Evolutionary conservation across 2,329 filamentous ascomycete species (phyloP), one percentile per base, ranked within the genome.

Genomic region (Alternaria novae-zelandiae): DNA sequence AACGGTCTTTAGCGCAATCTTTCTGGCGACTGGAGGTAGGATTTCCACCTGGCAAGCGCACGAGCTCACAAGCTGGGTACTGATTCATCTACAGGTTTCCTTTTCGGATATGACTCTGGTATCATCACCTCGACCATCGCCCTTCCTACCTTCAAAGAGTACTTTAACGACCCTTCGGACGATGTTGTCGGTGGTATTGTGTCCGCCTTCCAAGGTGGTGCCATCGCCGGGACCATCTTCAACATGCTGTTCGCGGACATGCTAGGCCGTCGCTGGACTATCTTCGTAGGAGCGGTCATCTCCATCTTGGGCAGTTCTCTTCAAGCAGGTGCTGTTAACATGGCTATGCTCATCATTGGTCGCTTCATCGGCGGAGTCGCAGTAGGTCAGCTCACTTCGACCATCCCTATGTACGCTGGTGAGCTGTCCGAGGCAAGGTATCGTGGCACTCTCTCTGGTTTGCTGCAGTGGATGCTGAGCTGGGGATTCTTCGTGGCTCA

Each of bases 401-500:
- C 46, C 15, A 49, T 49, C 23, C 46, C 46, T 11, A 63, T 71
- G 61, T 72, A 71, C 44, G 66, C 66, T 15, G 66, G 60, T 51
- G 78, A 81, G 65, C 73, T 81, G 25, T 74, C 77, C 5, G 72
- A 75, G 59, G 68, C 78, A 0, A 70, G 70, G 12, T 70, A 71
- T 46, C 74, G 79, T 46, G 79, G 87, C 20, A 83, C 89, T 4
- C 85, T 90, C n/a, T 85, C 84, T 8, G 79, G 89, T 5, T 87
- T 91, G 69, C 87, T 91, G 73, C 69, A 69, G 71, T 80, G 76
- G 76, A 78, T 79, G 71, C 59, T 81, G 45, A 74, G 69, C n/a
- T 80, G 77, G 74, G 79, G 79, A 4, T 80, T 78, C 67, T 65
- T 80, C 5, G 69, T 78, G 13, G 79, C 79, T 4, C 77, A 81